These are phyloP conservation scores for Aschersonia sp. DNA, from an alignment of 2,329 filamentous ascomycete species.

Conservation along the genomic window DNA sequence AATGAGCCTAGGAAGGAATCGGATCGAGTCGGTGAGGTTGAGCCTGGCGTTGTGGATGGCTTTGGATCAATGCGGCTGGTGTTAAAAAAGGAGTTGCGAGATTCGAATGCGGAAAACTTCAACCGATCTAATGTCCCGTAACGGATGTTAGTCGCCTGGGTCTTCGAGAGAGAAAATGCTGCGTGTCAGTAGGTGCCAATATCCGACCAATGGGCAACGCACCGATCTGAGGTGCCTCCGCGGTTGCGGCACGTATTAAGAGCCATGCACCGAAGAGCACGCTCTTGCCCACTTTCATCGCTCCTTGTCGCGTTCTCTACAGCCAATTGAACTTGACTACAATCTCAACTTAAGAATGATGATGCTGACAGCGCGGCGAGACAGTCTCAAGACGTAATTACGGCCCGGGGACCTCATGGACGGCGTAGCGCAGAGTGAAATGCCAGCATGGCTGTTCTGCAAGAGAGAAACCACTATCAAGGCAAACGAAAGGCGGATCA, in stretches of 20 bases:
- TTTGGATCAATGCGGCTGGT: no score
- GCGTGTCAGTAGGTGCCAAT: neutral
- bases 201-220: neutral
- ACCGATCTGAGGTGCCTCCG: neutral
- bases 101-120: no score
- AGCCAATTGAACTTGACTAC: neutral
- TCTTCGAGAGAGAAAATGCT: neutral
- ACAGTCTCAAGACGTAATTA: neutral
- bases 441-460: neutral
- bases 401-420: neutral
- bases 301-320: neutral
- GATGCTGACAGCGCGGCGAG: neutral
- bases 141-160: neutral
- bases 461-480: neutral
- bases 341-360: neutral
- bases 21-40: no score
- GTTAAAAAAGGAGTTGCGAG: no score
- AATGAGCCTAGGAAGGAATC: no score
- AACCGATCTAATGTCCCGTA: no score
- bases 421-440: neutral
- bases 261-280: neutral
- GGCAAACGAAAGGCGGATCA: neutral
- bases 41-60: no score
- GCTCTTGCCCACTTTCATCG: neutral
- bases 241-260: neutral